phyloP scores from a whole-genome alignment of 805 yeast species.

The Kockiozyma suomiensis region DNA sequence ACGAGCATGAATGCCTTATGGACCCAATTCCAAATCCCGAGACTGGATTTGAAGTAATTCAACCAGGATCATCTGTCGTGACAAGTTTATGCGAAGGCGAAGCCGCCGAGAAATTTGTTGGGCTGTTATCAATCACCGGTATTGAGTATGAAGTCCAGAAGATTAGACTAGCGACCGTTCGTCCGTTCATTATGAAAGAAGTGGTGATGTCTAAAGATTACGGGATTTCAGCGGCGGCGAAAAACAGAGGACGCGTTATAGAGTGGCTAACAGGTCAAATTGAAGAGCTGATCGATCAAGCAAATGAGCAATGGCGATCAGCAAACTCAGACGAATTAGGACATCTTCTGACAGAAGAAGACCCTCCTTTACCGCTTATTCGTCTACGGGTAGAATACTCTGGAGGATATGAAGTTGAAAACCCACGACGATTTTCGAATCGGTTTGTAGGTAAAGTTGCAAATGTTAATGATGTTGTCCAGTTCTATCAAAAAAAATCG shows the following conservation, averaged over 20 bases:
- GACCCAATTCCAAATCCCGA: constrained; percentile 57
- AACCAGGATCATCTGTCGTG: constrained; percentile 93
- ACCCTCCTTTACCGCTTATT: constrained; percentile 78
- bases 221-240: constrained; percentile 60
- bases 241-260: constrained; percentile 62
- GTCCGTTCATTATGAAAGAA: constrained; percentile 81
- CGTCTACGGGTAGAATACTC: constrained; percentile 80
- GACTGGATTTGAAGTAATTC: constrained; percentile 74
- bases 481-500: constrained; percentile 59
- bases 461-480: constrained; percentile 82
- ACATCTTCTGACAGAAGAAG: constrained; percentile 41
- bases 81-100: constrained; percentile 89
- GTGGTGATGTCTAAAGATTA: constrained; percentile 56
- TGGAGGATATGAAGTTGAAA: constrained; percentile 90
- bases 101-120: constrained; percentile 68
- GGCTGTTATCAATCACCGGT: constrained; percentile 66
- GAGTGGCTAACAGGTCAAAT: constrained; percentile 64
- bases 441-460: constrained; percentile 90
- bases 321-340: constrained; percentile 37
- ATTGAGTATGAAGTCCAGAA: constrained; percentile 59
- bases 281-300: constrained; percentile 64
- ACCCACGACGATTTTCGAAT: constrained; percentile 84
- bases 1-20: constrained; percentile 92
- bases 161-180: constrained; percentile 65
- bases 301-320: constrained; percentile 53